A percentile compares a stretch with the other conserved stretches of the same genome.
These are phyloP conservation scores for Coniochaeta hoffmannii DNA, from an alignment of 2,329 filamentous ascomycete genomes.

Conservation along the genomic window DNA sequence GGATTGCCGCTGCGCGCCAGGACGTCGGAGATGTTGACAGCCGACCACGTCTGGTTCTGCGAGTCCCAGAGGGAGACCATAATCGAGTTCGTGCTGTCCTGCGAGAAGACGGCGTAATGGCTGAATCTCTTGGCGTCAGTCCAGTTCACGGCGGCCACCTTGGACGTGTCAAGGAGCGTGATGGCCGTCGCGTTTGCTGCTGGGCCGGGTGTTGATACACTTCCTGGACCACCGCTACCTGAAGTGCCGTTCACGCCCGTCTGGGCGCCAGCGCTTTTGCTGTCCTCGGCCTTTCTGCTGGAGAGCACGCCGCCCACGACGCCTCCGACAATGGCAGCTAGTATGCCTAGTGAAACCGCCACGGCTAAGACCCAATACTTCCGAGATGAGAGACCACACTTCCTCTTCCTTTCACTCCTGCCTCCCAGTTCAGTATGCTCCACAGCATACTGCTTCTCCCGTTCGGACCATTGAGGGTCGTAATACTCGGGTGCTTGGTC, in stretches of 20 bases:
- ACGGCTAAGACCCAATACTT: constrained; percentile 3
- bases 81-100: constrained; percentile 1
- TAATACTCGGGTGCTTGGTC: not conserved
- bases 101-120: constrained; percentile 4
- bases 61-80: constrained; percentile 5
- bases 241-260: not conserved
- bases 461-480: not conserved
- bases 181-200: not conserved
- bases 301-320: not conserved
- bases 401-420: not conserved
- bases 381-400: not conserved
- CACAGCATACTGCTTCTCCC: not conserved
- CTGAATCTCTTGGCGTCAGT: not conserved
- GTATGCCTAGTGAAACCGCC: not conserved
- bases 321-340: constrained; percentile 4
- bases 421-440: not conserved
- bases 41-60: constrained; percentile 3
- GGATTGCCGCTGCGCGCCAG: not conserved
- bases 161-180: not conserved
- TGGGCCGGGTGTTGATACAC: not conserved
- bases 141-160: constrained; percentile 3
- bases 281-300: not conserved
- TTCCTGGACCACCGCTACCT: not conserved
- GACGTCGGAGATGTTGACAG: not conserved
- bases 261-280: not conserved